Evolutionary conservation across 1,284 basidiomycete genomes (phyloP), one percentile per base, ranked within the genome.

Genomic region (Pisolithus thermaeus): DNA sequence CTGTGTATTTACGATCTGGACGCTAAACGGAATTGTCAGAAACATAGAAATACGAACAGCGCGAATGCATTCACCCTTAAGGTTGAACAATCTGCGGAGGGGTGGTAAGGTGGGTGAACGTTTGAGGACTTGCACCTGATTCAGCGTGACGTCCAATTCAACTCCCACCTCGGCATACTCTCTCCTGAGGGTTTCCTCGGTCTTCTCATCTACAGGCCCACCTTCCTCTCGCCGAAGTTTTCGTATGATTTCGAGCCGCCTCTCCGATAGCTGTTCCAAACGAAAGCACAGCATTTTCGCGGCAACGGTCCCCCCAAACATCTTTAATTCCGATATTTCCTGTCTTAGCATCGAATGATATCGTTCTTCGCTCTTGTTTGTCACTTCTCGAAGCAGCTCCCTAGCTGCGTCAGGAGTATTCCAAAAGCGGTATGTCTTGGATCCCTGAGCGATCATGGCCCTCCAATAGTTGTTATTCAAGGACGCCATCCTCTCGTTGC

Each of bases 251-350:
- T 22, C 30, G 32, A 12, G 32, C n/a, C 59, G 55, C 18, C 23
- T 50, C 25, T 52, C 51, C 3, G 52, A 43, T 3, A 52, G 27
- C 1, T 1, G 9, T 14, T 59, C 51, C 18, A 58, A 41, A 1
- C 50, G 49, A 18, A 54, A 51, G 20, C 32, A 51, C 14, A 59
- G 8, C 25, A 43, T 37, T 42, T 43, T 51, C 5, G 47, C 50
- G 4, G 43, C 50, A n/a, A 16, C 28, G 0, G 50, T 59, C 42
- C 7, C n/a, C n/a, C n/a, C 14, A 3, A 48, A 30, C 5, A 46
- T 50, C 44, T 39, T 8, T 23, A 50, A 7, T 1, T 58, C 49
- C 7, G 18, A 27, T 46, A 61, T 57, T 48, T 61, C 54, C 14
- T 47, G 3, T 46, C 55, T 52, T 20, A 47, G n/a, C 23, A 32